Evolutionary conservation across 192 early-diverging fungal species (phyloP), one percentile per base, ranked within the genome.

Genomic region (Funneliformis geosporum): DNA sequence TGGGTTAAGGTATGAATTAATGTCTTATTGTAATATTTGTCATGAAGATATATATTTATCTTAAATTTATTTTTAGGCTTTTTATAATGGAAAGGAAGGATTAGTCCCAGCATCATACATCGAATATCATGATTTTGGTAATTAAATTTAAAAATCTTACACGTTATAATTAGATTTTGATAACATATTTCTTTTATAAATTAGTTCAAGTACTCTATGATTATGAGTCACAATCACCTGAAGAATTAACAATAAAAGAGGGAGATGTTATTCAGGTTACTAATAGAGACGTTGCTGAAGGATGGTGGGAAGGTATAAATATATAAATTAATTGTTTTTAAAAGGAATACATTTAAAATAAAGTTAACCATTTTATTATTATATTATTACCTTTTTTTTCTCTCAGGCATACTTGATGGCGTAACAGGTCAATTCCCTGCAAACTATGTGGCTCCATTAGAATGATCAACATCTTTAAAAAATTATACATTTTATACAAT

Each of bases 271-370:
- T 90, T 61, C 46, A 81, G 4, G 80, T 90, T 7, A 88, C 83
- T 5, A 87, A 84, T 40, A 84, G 80, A 33, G 86, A 88, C 68
- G 85, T 87, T 60, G 87, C 80, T 23, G 82, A 83, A 27, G 88
- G 88, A 2, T 90, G 89, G 89, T 90, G 88, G 88, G 84, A 90
- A 83, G 89, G 89, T 88, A 86, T 27, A 25, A 16, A 60, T 28
- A 33, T 60, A 25, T 38, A 33, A 2, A 33, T 33, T 33, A 33
- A 33, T 33, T 2, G 33, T 2, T 33, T 33, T 33, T 33, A 33
- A 2, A 33, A 33, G 33, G 33, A 33, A 64, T 10, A 16, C 25
- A 68, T 74, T 16, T 16, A 14, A 38, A 23, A n/a, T n/a, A 18
- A n/a, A 8, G 11, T n/a, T n/a, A n/a, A n/a, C n/a, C n/a, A 23